A percentile compares a stretch with the other conserved stretches of the same genome.
Evolutionary conservation across 2,329 filamentous ascomycete genomes (phyloP).

Genomic region (Fusarium armeniacum): DNA sequence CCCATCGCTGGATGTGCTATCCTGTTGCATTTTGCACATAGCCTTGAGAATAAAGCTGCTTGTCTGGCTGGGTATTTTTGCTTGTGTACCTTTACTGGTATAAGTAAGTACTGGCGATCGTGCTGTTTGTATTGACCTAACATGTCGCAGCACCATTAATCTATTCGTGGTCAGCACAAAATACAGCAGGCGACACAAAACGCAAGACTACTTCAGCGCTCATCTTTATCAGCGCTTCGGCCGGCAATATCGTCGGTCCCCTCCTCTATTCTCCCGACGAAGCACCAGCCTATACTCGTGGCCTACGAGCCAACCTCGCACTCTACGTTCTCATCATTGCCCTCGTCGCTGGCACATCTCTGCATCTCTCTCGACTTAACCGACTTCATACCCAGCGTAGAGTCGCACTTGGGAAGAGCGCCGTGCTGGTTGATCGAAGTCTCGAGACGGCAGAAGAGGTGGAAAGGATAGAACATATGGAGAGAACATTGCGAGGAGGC

Average conservation of each 20-base stretch:
- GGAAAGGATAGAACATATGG: constrained; percentile 54
- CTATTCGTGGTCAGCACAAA: constrained; percentile 72
- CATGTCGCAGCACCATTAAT: constrained; percentile 63
- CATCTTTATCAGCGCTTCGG: constrained; percentile 74
- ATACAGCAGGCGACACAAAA: constrained; percentile 78
- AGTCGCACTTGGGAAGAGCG: constrained; percentile 71
- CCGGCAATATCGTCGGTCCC: constrained; percentile 76
- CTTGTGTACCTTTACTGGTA: constrained; percentile 68
- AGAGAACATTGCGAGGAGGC: constrained; percentile 40
- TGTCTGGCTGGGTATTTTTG: constrained; percentile 70
- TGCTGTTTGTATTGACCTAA: constrained; percentile 36
- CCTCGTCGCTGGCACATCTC: constrained; percentile 59
- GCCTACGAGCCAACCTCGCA: constrained; percentile 70
- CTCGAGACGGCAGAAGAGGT: constrained; percentile 65
- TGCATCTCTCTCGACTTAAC: constrained; percentile 68
- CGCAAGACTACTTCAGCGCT: constrained; percentile 75
- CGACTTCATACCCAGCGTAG: constrained; percentile 66
- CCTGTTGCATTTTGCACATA: constrained; percentile 64
- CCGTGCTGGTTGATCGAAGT: constrained; percentile 69
- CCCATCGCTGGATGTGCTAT: constrained; percentile 70
- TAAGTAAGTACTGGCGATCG: constrained; percentile 51
- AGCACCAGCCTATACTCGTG: constrained; percentile 60
- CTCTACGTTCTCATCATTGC: constrained; percentile 72
- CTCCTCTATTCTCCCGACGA: constrained; percentile 71
- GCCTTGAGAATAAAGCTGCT: constrained; percentile 60